Percentiles rank a stretch among this genome's conserved stretches.
Conservation (phyloP, 371 early-diverging fungal species). For the Mortierella sp. region DNA sequence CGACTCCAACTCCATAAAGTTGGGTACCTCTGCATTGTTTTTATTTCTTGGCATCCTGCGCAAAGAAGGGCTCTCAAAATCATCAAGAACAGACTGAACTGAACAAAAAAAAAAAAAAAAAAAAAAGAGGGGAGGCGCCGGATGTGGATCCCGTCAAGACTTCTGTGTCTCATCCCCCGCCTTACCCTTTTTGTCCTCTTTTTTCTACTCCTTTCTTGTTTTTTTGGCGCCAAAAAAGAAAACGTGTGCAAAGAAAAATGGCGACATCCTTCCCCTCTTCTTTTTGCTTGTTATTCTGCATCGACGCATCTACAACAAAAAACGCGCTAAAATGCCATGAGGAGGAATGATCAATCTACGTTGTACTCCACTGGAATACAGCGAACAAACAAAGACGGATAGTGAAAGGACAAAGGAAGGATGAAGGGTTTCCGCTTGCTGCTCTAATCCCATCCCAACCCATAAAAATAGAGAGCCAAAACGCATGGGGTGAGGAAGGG, state of each 20-base stretch:
- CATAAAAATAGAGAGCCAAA: constrained; percentile 7
- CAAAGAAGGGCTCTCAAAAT: background rate
- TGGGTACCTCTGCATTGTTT: background rate
- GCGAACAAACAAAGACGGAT: no score
- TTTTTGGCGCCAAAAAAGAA: background rate
- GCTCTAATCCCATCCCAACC: background rate
- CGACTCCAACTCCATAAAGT: no score
- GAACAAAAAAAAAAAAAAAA: background rate
- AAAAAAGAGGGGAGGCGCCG: background rate
- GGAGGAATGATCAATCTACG: no score
- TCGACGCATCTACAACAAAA: no score
- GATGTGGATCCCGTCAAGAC: constrained; percentile 4
- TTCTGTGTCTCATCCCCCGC: background rate
- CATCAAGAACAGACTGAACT: no score
- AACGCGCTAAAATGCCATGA: no score
- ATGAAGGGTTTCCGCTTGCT: background rate
- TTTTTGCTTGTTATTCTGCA: no score
- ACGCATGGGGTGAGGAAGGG: background rate
- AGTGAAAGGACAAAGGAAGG: background rate
- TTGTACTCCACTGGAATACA: no score
- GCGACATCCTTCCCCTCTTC: background rate
- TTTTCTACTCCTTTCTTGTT: background rate
- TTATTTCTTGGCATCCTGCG: constrained; percentile 6
- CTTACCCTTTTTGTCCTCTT: background rate
- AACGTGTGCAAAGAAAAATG: background rate